Evolutionary conservation across 352 stramenopile genomes (phyloP), one percentile per base, ranked within the genome.

Genomic region (Halophytophthora polymorphica): DNA sequence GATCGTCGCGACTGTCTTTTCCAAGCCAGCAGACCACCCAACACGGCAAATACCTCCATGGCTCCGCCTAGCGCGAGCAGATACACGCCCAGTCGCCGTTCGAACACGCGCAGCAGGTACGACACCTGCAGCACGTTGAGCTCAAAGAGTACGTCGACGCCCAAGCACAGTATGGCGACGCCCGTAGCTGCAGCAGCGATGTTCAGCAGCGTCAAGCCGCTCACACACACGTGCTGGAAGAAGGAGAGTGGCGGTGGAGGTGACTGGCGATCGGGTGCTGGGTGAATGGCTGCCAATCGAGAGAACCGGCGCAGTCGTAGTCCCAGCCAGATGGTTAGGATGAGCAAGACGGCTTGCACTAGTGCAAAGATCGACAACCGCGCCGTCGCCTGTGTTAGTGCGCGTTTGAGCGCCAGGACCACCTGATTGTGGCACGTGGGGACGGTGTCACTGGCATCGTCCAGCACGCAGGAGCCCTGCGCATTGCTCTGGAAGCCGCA

Each of bases 101-200:
- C 74, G 40, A 88, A 78, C 3, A 79, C 65, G 1, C 61, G 65
- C 11, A 90, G 42, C 22, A 88, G 23, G 22, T 75, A 73, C 39
- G 81, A 83, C 1, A 88, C 42, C 41, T 86, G 77, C 13, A 90
- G 59, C 25, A 92, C 66, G 45, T 88, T 91, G 37, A 88, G 65
- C 25, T 86, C 60, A 13, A 79, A 80, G 36, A 88, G 57, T 0
- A 69, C 56, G 45, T 91, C 81, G 12, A 86, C 13, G 2, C 78
- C 78, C 1, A 78, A 61, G 43, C 64, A 63, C 28, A 83, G 37
- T 2, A 82, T 47, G 3, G 71, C 38, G 28, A 78, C 25, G 0
- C 68, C 71, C 7, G 60, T 44, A 18, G 69, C 57, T 14, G 53
- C 58, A 13, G 44, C 63, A 13, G 19, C 15, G 1, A 71, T 11